Evolutionary conservation across 176 grass and related monocot species (phyloP), one percentile per base, ranked within the genome.

Genomic region (Ensete ventricosum): DNA sequence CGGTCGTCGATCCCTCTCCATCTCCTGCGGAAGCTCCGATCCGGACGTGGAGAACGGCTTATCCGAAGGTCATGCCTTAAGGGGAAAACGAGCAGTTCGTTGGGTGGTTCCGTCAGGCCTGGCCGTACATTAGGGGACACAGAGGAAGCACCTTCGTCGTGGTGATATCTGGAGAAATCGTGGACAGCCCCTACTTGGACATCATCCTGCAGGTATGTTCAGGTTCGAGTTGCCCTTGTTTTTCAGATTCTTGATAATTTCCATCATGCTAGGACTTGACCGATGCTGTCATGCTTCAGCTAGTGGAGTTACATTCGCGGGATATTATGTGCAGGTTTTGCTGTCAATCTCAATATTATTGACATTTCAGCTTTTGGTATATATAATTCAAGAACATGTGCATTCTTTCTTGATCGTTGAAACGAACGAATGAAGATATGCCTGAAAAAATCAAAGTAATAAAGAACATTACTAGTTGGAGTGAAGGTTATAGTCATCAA

Each of bases 101-200:
- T 23, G 84, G 81, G 2, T 96, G 89, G 89, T 92, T 96, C 69
- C 73, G 92, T 21, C 79, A 96, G 79, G 86, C 89, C 5, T 96
- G 92, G 92, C 92, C 92, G 0, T 96, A 96, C 76, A 87, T 96
- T 43, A 86, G 81, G 64, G 92, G 92, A 3, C 92, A 96, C 58
- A 81, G 92, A 11, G 92, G 86, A 14, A 92, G 92, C 80, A 92
- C 84, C 71, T 96, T 96, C 71, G 89, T 96, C 12, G 82, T 96
- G 62, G 87, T 92, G 51, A 71, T 96, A 71, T 96, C 92, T 0
- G 84, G 84, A 50, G 89, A 96, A 73, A 90, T 96, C 68, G 82
- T 92, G 24, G 80, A 86, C n/a, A 88, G 84, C 8, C 76, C 84
- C 14, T 53, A 89, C 63, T 82, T 96, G 67, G 87, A 92, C 64